A percentile compares a stretch with the other conserved stretches of the same genome.
Conservation (phyloP, 169 alveolate genomes). For the Eimeria falciformis region DNA sequence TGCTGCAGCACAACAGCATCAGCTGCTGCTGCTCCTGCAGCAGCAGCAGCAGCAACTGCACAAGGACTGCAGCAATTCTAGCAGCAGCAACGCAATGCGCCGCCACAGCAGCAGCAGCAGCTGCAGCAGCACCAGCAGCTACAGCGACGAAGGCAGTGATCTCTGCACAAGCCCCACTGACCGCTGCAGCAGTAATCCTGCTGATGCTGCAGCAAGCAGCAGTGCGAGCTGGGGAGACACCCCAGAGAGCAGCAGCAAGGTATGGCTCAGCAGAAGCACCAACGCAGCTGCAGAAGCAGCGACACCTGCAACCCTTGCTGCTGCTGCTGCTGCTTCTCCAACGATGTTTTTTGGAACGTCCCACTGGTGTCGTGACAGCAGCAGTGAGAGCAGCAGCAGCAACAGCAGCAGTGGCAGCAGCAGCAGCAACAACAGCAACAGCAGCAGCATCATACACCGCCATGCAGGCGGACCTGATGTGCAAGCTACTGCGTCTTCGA, state of each 20-base stretch:
- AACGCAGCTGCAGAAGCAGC: conserved; percentile 1
- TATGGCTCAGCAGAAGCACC: not conserved
- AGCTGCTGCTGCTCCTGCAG: not conserved
- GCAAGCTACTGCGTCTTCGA: no score
- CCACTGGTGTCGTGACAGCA: not conserved
- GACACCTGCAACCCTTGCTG: not conserved
- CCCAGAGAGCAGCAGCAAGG: not conserved
- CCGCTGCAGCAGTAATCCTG: not conserved
- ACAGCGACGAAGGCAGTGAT: not conserved
- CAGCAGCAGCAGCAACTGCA: not conserved
- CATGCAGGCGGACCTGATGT: no score
- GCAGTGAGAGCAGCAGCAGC: not conserved
- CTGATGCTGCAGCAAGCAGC: conserved; percentile 17
- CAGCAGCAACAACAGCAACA: no score
- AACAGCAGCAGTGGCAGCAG: no score
- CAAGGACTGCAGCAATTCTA: not conserved
- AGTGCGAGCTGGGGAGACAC: not conserved
- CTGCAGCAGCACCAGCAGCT: conserved; percentile 1
- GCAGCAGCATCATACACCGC: no score
- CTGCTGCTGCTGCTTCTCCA: not conserved
- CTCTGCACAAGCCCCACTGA: not conserved
- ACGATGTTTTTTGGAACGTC: no score
- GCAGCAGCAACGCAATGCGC: not conserved
- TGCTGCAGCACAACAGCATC: not conserved
- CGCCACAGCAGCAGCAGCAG: not conserved